Conservation (phyloP, 2,329 filamentous ascomycete species). For the Neurospora crassa region DNA sequence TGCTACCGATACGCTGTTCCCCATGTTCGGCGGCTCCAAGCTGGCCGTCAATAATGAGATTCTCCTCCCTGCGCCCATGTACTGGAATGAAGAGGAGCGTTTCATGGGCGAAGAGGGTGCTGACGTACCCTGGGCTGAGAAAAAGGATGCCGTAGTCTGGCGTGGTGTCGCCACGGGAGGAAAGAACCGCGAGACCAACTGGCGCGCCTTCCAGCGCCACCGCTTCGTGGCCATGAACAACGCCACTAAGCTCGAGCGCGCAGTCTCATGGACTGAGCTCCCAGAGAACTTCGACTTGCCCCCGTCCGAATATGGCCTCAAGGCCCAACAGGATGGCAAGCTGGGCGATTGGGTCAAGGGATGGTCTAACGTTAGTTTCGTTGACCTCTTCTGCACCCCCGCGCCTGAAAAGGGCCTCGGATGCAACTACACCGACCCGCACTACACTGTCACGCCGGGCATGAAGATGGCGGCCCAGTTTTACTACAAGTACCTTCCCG, state of each 20-base stretch:
- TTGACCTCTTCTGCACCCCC: constrained; percentile 42
- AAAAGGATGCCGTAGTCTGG: constrained; percentile 47
- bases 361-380: constrained; percentile 43
- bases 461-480: constrained; percentile 44
- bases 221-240: constrained; percentile 69
- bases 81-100: constrained; percentile 53
- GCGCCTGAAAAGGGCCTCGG: constrained; percentile 23
- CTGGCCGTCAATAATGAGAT: constrained; percentile 62
- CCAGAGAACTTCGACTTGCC: constrained; percentile 47
- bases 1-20: constrained; percentile 48
- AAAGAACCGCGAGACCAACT: constrained; percentile 48
- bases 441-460: constrained; percentile 31
- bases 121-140: constrained; percentile 49
- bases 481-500: constrained; percentile 58
- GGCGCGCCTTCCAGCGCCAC: constrained; percentile 66
- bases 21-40: constrained; percentile 61
- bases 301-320: constrained; percentile 34
- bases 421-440: constrained; percentile 40
- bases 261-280: constrained; percentile 32
- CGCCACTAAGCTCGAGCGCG: constrained; percentile 43
- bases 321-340: constrained; percentile 32
- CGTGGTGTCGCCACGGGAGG: constrained; percentile 60
- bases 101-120: constrained; percentile 49
- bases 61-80: constrained; percentile 59
- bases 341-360: constrained; percentile 39